phyloP scores from a whole-genome alignment of 371 early-diverging fungal genomes.

The Mortierella sp. region DNA sequence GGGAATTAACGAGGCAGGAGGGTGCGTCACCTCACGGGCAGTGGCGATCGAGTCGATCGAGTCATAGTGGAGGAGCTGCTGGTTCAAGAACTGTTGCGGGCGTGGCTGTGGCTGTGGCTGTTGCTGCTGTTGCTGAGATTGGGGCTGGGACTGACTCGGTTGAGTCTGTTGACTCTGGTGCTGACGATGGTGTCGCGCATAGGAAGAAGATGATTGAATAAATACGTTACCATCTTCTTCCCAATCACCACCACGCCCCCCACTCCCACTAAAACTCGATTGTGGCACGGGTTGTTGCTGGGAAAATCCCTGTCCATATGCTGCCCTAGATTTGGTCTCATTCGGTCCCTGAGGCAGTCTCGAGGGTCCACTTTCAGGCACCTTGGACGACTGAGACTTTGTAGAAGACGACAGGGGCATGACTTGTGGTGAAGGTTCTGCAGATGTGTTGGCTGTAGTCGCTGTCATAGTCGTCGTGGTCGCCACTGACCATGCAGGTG shows the following conservation, averaged over 20 bases:
- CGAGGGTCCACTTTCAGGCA: not conserved
- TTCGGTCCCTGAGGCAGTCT: not conserved
- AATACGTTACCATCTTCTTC: not conserved
- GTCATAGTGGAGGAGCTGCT: slow-evolving; percentile 17
- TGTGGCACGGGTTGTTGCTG: not conserved
- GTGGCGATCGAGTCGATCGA: slow-evolving; percentile 40
- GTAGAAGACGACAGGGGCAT: not conserved
- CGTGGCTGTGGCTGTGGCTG: slow-evolving; percentile 2
- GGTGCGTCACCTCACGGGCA: not conserved
- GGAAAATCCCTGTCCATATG: too few relatives aligned
- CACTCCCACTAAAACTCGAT: too few relatives aligned
- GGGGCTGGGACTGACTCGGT: not conserved
- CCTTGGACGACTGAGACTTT: slow-evolving; percentile 2
- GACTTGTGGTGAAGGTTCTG: slow-evolving; percentile 11
- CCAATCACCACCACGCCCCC: not conserved
- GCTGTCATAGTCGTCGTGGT: not conserved
- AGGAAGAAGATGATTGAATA: slow-evolving; percentile 21
- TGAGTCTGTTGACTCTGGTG: slow-evolving; percentile 8
- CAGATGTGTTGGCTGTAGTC: slow-evolving; percentile 2
- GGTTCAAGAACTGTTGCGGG: not conserved
- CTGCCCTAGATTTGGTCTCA: too few relatives aligned
- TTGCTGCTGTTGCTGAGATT: not conserved
- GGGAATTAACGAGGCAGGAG: too few relatives aligned
- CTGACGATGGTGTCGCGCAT: slow-evolving; percentile 16
- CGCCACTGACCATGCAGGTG: not conserved